A percentile compares a stretch with the other conserved stretches of the same genome.
These are phyloP conservation scores for Plasmodium reichenowi DNA, from an alignment of 169 alveolate genomes.

Conservation along the genomic window DNA sequence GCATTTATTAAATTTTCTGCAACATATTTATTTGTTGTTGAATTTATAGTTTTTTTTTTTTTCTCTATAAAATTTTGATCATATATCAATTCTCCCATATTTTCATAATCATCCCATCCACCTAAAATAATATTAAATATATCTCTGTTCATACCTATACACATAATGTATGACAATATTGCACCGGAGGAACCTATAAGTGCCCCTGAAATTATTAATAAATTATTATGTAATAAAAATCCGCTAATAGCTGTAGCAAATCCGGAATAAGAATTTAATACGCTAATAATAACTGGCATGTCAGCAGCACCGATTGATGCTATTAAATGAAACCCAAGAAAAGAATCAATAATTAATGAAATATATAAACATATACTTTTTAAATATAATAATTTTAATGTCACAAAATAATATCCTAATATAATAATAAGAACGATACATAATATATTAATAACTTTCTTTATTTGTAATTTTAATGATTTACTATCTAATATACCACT, in stretches of 20 bases:
- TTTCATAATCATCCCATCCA: constrained; percentile 88
- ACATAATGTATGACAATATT: constrained; percentile 95
- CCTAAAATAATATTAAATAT: constrained; percentile 91
- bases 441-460: constrained; percentile 81
- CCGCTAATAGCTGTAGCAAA: constrained; percentile 95
- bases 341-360: constrained; percentile 81
- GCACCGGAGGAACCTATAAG: constrained; percentile 96
- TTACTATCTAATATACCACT: constrained; percentile 88
- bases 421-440: constrained; percentile 77
- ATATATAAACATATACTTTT: constrained; percentile 79
- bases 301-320: constrained; percentile 96
- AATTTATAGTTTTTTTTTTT: constrained; percentile 84
- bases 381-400: constrained; percentile 21
- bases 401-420: constrained; percentile 78
- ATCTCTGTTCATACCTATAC: constrained; percentile 95
- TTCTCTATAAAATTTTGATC: constrained; percentile 78
- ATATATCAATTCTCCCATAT: constrained; percentile 87
- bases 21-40: constrained; percentile 85
- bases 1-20: constrained; percentile 90
- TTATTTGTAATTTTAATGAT: constrained; percentile 88
- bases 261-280: constrained; percentile 95
- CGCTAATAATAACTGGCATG: constrained; percentile 96
- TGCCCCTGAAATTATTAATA: constrained; percentile 94
- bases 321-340: constrained; percentile 91
- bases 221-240: constrained; percentile 91